Evolutionary conservation across 2,329 filamentous ascomycete species (phyloP).

Genomic region (Orbilia blumenaviensis): DNA sequence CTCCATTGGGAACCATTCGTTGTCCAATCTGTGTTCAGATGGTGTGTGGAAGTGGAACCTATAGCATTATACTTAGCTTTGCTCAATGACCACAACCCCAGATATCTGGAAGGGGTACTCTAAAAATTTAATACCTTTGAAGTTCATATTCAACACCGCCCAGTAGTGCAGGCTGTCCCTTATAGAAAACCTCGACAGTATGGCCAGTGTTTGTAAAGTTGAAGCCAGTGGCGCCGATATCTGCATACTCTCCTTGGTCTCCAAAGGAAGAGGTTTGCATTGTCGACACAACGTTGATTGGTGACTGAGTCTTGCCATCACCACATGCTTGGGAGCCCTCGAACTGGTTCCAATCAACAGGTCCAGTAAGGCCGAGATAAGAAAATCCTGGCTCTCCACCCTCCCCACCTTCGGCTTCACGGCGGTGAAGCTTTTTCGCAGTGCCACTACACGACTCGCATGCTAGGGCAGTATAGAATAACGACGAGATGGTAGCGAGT

Average conservation of each 20-base stretch:
- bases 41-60: constrained; percentile 67
- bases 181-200: constrained; percentile 68
- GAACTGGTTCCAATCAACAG: constrained; percentile 49
- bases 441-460: constrained; percentile 37
- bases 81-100: too few relatives aligned
- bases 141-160: constrained; percentile 51
- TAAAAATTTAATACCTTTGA: constrained; percentile 39
- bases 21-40: constrained; percentile 62
- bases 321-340: constrained; percentile 61
- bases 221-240: constrained; percentile 60
- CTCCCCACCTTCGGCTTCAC: constrained; percentile 27
- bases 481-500: constrained; percentile 16
- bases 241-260: constrained; percentile 61
- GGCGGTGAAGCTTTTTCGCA: constrained; percentile 28
- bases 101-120: too few relatives aligned
- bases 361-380: constrained; percentile 48
- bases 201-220: constrained; percentile 69
- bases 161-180: constrained; percentile 59
- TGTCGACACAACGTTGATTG: constrained; percentile 65
- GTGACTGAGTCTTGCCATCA: constrained; percentile 66
- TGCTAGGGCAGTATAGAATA: constrained; percentile 27
- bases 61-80: too few relatives aligned
- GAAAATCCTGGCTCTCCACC: constrained; percentile 32
- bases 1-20: constrained; percentile 62
- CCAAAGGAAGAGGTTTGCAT: constrained; percentile 60